Evolutionary conservation across 2,329 filamentous ascomycete species (phyloP).

Genomic region (Elsinoe ampelina): DNA sequence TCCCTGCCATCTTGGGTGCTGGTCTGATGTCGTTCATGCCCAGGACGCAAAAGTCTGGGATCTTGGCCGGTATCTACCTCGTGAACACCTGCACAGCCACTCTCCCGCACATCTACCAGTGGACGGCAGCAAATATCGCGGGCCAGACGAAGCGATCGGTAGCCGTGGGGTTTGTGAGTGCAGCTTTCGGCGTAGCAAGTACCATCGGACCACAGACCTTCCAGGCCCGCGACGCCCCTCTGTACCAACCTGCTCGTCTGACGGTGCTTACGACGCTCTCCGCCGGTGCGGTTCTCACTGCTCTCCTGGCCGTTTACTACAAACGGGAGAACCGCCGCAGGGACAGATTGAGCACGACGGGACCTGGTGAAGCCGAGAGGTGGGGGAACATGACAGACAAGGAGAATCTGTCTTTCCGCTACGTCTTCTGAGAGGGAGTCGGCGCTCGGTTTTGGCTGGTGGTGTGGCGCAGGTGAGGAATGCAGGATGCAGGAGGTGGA

Average conservation of each 20-base stretch:
- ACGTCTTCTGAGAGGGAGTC: background rate
- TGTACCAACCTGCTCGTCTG: conserved; percentile 27
- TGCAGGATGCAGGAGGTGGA: background rate
- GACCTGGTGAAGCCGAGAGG: background rate
- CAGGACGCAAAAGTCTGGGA: conserved; percentile 34
- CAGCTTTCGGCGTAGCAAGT: conserved; percentile 23
- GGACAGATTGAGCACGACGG: background rate
- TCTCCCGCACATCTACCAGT: conserved; percentile 27
- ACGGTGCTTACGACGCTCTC: conserved; percentile 7
- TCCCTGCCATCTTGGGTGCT: conserved; percentile 13
- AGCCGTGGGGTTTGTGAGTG: conserved; percentile 34
- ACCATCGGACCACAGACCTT: conserved; percentile 31
- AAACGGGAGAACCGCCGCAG: conserved; percentile 2
- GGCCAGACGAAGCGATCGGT: conserved; percentile 64
- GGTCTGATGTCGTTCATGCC: conserved; percentile 27
- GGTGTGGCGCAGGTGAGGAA: background rate
- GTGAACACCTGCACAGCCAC: conserved; percentile 26
- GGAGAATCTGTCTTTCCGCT: conserved; percentile 3
- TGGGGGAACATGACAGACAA: conserved; percentile 12
- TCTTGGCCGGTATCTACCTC: conserved; percentile 25
- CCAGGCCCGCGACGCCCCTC: conserved; percentile 25
- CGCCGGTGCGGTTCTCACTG: conserved; percentile 1
- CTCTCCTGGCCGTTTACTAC: conserved; percentile 7
- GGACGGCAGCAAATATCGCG: conserved; percentile 42
- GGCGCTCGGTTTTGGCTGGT: background rate